phyloP scores from a whole-genome alignment of 306 rosid species.

The Carpinus fangiana region DNA sequence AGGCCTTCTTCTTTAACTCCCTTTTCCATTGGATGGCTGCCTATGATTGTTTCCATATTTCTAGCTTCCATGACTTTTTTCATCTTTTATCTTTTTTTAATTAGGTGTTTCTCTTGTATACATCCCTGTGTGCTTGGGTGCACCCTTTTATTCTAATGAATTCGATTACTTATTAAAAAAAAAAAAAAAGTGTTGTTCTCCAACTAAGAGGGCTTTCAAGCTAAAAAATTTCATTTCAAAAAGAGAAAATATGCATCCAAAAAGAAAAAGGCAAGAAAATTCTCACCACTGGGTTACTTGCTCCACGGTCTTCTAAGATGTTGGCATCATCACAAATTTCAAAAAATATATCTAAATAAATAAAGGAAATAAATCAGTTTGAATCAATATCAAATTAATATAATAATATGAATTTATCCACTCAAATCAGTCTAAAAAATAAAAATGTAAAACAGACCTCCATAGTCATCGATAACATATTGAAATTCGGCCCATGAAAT shows the following conservation, averaged over 20 bases:
- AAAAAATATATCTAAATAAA: conserved; percentile 66
- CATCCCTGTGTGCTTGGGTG: too few relatives aligned
- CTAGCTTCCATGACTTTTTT: too few relatives aligned
- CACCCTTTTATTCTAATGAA: too few relatives aligned
- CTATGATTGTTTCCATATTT: too few relatives aligned
- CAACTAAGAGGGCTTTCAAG: background rate
- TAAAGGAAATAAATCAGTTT: conserved; percentile 8
- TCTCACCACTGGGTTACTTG: conserved; percentile 85
- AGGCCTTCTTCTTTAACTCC: too few relatives aligned
- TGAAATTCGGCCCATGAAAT: conserved; percentile 73
- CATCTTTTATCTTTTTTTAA: too few relatives aligned
- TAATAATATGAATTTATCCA: conserved; percentile 11
- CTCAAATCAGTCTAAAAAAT: conserved; percentile 22
- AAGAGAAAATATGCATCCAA: background rate
- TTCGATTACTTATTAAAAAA: too few relatives aligned
- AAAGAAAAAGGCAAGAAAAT: conserved; percentile 20
- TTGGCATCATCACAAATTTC: conserved; percentile 71
- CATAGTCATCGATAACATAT: conserved; percentile 68
- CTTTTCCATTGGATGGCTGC: too few relatives aligned
- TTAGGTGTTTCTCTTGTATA: too few relatives aligned
- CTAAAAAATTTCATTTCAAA: background rate
- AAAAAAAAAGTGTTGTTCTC: background rate
- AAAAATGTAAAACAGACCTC: conserved; percentile 55
- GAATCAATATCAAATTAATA: conserved; percentile 9
- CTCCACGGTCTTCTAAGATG: conserved; percentile 74